Evolutionary conservation across 768 basidiomycete genomes (phyloP).

Genomic region (Lactarius hengduanensis): DNA sequence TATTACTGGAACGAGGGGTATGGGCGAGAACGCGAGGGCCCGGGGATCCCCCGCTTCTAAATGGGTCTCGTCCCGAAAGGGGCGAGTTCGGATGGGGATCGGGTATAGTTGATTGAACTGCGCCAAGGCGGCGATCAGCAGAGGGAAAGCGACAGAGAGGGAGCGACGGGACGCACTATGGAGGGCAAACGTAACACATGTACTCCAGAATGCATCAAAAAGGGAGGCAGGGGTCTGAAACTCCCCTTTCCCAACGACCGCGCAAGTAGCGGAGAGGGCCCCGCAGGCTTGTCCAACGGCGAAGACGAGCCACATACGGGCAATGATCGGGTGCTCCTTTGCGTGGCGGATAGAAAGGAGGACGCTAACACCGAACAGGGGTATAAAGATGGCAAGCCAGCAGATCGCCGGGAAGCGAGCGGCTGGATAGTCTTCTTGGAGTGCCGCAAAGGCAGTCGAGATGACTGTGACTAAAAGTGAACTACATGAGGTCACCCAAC

Average conservation of each 20-base stretch:
- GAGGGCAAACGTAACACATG: conserved; percentile 23
- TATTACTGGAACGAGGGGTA: conserved; percentile 19
- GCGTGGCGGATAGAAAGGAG: conserved; percentile 22
- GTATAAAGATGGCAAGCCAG: conserved; percentile 26
- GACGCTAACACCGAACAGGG: conserved; percentile 19
- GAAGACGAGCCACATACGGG: conserved; percentile 22
- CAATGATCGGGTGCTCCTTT: conserved; percentile 19
- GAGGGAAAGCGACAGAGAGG: neutral
- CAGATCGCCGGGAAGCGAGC: conserved; percentile 23
- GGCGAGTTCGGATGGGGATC: conserved; percentile 10
- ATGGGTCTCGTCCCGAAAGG: neutral
- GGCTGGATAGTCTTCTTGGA: conserved; percentile 22
- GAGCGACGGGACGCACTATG: conserved; percentile 17
- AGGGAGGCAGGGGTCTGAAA: conserved; percentile 25
- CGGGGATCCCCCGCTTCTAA: neutral
- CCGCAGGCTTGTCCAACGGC: conserved; percentile 23
- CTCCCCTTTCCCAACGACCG: conserved; percentile 25
- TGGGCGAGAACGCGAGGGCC: neutral
- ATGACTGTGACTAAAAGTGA: conserved; percentile 18
- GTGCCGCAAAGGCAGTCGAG: conserved; percentile 18
- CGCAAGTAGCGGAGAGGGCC: conserved; percentile 9
- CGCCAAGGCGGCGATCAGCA: conserved; percentile 9
- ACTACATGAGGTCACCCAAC: neutral
- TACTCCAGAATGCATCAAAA: conserved; percentile 20
- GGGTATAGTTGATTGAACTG: conserved; percentile 22